Evolutionary conservation across 257 asterid species (phyloP), one percentile per base, ranked within the genome.

Genomic region (Dorcoceras hygrometricum): DNA sequence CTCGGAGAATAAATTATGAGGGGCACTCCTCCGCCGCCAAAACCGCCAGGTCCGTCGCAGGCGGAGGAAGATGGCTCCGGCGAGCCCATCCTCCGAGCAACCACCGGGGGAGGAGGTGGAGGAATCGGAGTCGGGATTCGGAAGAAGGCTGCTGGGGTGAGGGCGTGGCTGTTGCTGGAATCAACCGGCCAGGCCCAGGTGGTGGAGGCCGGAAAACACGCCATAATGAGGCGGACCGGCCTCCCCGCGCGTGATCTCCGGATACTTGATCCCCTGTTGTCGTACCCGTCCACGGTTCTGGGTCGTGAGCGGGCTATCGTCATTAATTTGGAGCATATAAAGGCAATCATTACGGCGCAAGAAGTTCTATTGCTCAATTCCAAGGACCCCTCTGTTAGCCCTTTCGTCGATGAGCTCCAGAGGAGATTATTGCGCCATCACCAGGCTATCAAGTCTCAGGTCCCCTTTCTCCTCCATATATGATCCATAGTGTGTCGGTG

Each of bases 221-320:
- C 95, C 25, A 90, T 94, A 79, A 90, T 94, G 96, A 77, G 90
- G 59, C 94, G 93, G 28, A 94, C 99, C 46, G 99, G 99, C 2
- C 87, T 94, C 5, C 97, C 99, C 39, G 98, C 96, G 20, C 96
- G 97, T 8, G 99, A 94, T 80, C 90, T 94, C 54, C 83, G 99
- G 11, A 94, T 94, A 16, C 85, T 94, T 8, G 99, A 94, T 63
- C 97, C 99, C 9, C 80, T 86, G 0, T 67, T 94, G 36, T 90
- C 97, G 20, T 94, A 90, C 34, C 99, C 97, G 0, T 88, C 97
- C 2, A 88, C 96, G 20, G 91, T 90, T 4, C 74, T 94, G 43
- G 97, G 99, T 12, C 95, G 99, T 66, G 96, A 94, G 77, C 81
- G 91, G 73, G 96, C 99, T 7, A 83, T 94, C 43, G 97, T 94